phyloP scores from a whole-genome alignment of 1,284 basidiomycete species.

The Kwoniella shivajii region DNA sequence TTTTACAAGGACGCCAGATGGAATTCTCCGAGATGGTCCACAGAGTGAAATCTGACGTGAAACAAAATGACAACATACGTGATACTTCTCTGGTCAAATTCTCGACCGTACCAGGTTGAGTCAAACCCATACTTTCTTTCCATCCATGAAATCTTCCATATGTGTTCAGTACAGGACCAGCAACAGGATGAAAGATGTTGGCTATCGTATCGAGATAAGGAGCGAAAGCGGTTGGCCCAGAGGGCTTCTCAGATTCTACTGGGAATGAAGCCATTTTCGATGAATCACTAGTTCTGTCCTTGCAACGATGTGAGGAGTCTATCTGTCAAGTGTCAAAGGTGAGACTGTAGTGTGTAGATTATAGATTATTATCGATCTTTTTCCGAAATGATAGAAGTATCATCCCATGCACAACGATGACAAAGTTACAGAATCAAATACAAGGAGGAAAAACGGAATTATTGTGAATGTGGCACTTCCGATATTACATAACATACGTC shows the following conservation, averaged over 20 bases:
- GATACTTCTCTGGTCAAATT: conserved; percentile 88
- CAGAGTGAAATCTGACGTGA: too few relatives aligned
- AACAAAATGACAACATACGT: conserved; percentile 58
- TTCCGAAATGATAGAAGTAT: background rate
- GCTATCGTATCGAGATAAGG: conserved; percentile 47
- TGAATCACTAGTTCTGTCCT: background rate
- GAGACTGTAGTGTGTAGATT: background rate
- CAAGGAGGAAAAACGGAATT: conserved; percentile 15
- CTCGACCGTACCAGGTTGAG: conserved; percentile 87
- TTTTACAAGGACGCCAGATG: too few relatives aligned
- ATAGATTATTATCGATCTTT: conserved; percentile 4
- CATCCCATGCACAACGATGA: too few relatives aligned
- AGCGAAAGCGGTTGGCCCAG: conserved; percentile 34
- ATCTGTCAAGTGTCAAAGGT: background rate
- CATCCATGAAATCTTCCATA: conserved; percentile 75
- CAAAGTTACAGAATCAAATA: too few relatives aligned
- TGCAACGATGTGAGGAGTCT: background rate
- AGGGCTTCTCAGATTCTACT: conserved; percentile 21
- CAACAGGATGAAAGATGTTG: conserved; percentile 45
- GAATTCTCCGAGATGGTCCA: too few relatives aligned
- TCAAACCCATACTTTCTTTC: conserved; percentile 75
- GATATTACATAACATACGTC: background rate
- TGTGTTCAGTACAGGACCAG: conserved; percentile 63
- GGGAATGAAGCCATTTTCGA: conserved; percentile 10
- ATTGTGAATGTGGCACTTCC: conserved; percentile 18